These are phyloP conservation scores for Neurospora africana DNA, from an alignment of 495 filamentous ascomycete genomes.

Conservation along the genomic window DNA sequence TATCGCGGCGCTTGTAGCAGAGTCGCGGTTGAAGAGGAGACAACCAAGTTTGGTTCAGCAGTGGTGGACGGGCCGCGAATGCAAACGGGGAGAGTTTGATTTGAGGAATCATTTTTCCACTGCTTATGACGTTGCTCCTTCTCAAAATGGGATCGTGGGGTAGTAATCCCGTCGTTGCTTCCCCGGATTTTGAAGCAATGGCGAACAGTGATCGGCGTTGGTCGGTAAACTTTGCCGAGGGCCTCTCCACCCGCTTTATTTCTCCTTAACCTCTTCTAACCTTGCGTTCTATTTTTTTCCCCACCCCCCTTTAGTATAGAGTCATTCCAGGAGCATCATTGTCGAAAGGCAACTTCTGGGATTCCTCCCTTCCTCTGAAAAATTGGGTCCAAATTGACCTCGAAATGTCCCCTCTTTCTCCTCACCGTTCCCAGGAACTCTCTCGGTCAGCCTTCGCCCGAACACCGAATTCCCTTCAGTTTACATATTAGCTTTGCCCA, in stretches of 20 bases:
- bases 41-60: neutral
- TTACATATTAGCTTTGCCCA: neutral
- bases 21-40: neutral
- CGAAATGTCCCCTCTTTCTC: neutral
- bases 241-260: neutral
- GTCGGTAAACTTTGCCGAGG: neutral
- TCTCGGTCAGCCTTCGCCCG: neutral
- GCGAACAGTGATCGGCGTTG: neutral
- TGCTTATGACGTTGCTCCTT: neutral
- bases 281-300: neutral
- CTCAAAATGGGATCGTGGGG: neutral
- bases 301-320: neutral
- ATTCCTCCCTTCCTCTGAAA: neutral
- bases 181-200: neutral
- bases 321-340: neutral
- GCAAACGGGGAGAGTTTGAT: neutral
- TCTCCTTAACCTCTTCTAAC: too few species aligned
- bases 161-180: neutral
- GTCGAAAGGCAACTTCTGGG: neutral
- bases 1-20: neutral
- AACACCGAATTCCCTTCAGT: neutral
- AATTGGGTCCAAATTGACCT: neutral
- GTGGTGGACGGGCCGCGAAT: neutral
- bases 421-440: neutral
- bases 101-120: neutral